Evolutionary conservation across 2,329 filamentous ascomycete genomes (phyloP).

Genomic region (Colletotrichum musae): DNA sequence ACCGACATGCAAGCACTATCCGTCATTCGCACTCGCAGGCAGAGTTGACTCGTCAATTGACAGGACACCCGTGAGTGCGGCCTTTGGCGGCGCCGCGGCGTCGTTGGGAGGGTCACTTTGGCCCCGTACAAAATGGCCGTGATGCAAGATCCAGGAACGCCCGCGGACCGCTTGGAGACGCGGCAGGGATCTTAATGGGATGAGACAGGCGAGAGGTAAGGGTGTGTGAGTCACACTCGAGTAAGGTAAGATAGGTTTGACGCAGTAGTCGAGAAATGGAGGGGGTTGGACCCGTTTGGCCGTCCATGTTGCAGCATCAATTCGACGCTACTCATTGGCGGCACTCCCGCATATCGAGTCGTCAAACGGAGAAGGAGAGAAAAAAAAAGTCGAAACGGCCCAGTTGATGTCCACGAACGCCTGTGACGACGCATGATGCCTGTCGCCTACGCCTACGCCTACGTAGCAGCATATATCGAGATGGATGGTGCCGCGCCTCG

Average conservation of each 20-base stretch:
- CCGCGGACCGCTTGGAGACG: constrained; percentile 34
- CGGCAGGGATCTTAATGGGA: constrained; percentile 42
- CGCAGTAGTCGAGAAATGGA: constrained; percentile 32
- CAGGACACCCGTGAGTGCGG: background rate
- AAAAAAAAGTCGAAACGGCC: constrained; percentile 14
- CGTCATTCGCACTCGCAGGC: constrained; percentile 23
- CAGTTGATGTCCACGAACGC: constrained; percentile 13
- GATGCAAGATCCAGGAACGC: constrained; percentile 44
- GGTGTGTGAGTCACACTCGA: constrained; percentile 39
- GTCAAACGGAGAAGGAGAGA: constrained; percentile 22
- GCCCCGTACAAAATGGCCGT: constrained; percentile 22
- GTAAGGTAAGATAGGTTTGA: constrained; percentile 26
- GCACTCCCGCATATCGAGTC: constrained; percentile 36
- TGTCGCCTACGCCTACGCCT: background rate
- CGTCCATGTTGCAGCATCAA: constrained; percentile 37
- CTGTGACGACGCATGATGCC: constrained; percentile 27
- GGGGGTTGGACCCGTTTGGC: constrained; percentile 39
- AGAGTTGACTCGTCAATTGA: constrained; percentile 42
- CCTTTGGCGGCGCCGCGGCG: constrained; percentile 23
- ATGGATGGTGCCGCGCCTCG: constrained; percentile 8
- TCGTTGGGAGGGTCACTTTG: constrained; percentile 17
- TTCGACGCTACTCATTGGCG: constrained; percentile 36
- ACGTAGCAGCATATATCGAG: background rate
- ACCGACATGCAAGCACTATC: constrained; percentile 38
- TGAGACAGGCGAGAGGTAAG: constrained; percentile 43